Evolutionary conservation across 495 filamentous ascomycete genomes (phyloP), one percentile per base, ranked within the genome.

Genomic region (Hypoxylon rickii): DNA sequence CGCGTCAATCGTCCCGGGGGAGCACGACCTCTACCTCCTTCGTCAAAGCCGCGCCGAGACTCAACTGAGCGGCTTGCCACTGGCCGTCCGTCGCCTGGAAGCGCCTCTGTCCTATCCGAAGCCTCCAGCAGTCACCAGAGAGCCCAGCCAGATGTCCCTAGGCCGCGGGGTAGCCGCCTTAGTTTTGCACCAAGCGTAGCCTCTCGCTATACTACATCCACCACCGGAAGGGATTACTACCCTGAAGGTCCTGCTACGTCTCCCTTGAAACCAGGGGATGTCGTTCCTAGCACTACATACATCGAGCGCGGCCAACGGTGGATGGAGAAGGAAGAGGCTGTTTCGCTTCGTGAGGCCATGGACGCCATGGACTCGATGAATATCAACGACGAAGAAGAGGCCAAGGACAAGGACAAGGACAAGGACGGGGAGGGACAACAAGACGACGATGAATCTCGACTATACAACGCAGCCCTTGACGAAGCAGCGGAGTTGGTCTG

Each of bases 401-500:
- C n/a, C n/a, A n/a, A n/a, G n/a, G n/a, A n/a, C 17, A 58, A 63
- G 40, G 54, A 50, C 20, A 67, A 66, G 36, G 57, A 46, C 16
- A 53, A 49, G 29, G 33, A 45, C 7, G 57, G 42, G 1, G 47
- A 39, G 13, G 70, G 38, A 42, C 32, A 61, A 7, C 44, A 70
- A 60, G 66, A 67, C 24, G 64, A 86, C 1, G 87, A 89, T 31
- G 89, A 95, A 20, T 70, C 76, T 42, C 79, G 82, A 20, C 51
- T 96, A 18, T 86, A 92, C 61, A 69, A 82, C 7, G 89, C 87
- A 17, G 92, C 92, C 7, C 85, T 92, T 53, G 81, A 92, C 51
- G 92, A 96, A 68, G 92, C 92, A 0, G 87, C 90, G 2, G 88
- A 96, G 63, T 77, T 96, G 3, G 90, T 96, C 16, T 94, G 85